A percentile compares a stretch with the other conserved stretches of the same genome.
These are phyloP conservation scores for Penicillium atrosanguineum DNA, from an alignment of 495 filamentous ascomycete species.

Conservation along the genomic window DNA sequence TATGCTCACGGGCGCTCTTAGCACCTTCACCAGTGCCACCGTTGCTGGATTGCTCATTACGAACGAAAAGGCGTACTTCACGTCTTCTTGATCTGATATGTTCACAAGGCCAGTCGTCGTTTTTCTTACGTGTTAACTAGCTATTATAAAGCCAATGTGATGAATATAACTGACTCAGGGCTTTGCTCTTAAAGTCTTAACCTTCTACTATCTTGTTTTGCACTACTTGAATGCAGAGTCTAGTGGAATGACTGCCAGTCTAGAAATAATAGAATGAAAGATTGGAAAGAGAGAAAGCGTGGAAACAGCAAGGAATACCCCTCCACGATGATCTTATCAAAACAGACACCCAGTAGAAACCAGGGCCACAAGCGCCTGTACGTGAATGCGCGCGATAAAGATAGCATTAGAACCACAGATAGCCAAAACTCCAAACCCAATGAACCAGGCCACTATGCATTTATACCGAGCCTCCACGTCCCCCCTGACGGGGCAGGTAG, in stretches of 20 bases:
- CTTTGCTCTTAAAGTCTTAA: not conserved
- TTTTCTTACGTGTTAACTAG: not conserved
- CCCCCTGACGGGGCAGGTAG: not conserved
- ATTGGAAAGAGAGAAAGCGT: not conserved
- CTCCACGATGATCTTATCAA: not conserved
- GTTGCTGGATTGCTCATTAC: slow-evolving; percentile 74
- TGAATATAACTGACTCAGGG: not conserved
- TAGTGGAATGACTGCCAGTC: not conserved
- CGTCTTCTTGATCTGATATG: not conserved
- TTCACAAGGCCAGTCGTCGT: not conserved
- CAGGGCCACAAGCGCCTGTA: slow-evolving; percentile 10
- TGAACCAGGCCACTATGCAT: slow-evolving; percentile 30
- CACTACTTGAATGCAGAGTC: not conserved
- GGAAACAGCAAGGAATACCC: not conserved
- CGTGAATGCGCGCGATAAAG: slow-evolving; percentile 14
- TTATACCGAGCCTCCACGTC: slow-evolving; percentile 8
- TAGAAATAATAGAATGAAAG: not conserved
- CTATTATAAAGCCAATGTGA: not conserved
- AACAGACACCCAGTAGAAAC: not conserved
- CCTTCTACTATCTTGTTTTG: not conserved
- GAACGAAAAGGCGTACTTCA: slow-evolving; percentile 44
- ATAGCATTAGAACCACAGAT: slow-evolving; percentile 13
- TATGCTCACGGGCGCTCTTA: slow-evolving; percentile 72
- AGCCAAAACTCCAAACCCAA: slow-evolving; percentile 30
- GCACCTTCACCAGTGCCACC: slow-evolving; percentile 75